phyloP scores from a whole-genome alignment of 257 asterid species.

The Plantago elongata region DNA sequence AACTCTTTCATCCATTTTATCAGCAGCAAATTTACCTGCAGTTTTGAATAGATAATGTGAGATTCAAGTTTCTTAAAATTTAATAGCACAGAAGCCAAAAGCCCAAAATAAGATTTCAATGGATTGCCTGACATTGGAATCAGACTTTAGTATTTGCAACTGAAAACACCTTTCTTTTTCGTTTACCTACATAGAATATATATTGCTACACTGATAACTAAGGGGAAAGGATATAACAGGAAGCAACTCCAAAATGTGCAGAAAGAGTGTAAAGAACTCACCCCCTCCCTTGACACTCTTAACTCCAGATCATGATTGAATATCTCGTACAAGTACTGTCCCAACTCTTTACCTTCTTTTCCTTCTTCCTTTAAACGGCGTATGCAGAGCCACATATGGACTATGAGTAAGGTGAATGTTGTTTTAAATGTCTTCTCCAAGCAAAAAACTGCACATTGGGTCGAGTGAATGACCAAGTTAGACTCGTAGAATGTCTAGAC shows the following conservation, averaged over 20 bases:
- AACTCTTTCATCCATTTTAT: constrained; percentile 90
- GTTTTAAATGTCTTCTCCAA: constrained; percentile 92
- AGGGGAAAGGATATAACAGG: neutral
- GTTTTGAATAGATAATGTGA: constrained; percentile 17
- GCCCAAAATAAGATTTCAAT: constrained; percentile 3
- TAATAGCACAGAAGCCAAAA: neutral
- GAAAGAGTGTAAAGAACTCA: constrained; percentile 32
- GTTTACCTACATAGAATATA: too few relatives aligned
- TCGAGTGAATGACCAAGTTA: constrained; percentile 11
- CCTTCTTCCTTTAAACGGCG: constrained; percentile 89
- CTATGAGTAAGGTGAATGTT: constrained; percentile 77
- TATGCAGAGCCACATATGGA: constrained; percentile 93
- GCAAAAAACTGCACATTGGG: constrained; percentile 68
- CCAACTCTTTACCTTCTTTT: constrained; percentile 85
- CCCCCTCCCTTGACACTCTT: constrained; percentile 97
- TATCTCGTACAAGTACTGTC: constrained; percentile 79
- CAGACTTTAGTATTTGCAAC: too few relatives aligned
- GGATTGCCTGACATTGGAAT: neutral
- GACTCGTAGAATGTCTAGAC: neutral
- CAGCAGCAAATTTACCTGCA: constrained; percentile 82
- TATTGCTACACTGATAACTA: too few relatives aligned
- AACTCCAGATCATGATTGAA: constrained; percentile 89
- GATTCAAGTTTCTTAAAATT: constrained; percentile 12
- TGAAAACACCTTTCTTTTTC: too few relatives aligned
- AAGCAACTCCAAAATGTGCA: neutral